Evolutionary conservation across 805 yeast genomes (phyloP), one percentile per base, ranked within the genome.

Genomic region (Candida railenensis): DNA sequence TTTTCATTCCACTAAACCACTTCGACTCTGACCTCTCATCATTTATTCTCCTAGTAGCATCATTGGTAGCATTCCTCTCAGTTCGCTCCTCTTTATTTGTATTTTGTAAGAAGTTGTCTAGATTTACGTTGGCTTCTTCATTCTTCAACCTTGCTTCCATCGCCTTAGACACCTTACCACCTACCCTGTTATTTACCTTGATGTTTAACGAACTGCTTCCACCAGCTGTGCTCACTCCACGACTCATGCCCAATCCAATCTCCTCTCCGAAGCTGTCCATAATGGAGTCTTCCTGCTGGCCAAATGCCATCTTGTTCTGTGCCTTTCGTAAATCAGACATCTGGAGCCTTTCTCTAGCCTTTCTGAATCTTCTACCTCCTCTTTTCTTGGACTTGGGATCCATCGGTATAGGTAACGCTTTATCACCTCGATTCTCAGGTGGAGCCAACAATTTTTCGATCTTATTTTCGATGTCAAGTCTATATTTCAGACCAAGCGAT

Each of bases 221-320:
- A 4, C 39, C 39, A 7, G 30, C 30, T 25, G 30, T 11, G 30
- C 30, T 25, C 37, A 49, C 37, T n/a, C 61, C 51, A 8, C 73
- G 68, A 36, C 82, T 73, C 89, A 88, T 81, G 2, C 96, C 96
- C 42, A 89, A 57, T 0, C 96, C 96, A 28, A 86, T 70, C 56
- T 89, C 96, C 44, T 88, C 90, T 9, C 95, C 96, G 59, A 71
- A 85, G 0, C 81, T 73, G 50, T 86, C 90, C 50, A 71, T 68
- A 2, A 74, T 68, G 1, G 83, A 76, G 18, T 75, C 80, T 58
- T 89, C 96, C 51, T 76, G 73, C 54, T 83, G 77, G 4, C 96
- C 97, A 67, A 92, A 91, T 37, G 76, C 85, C 80, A 91, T 77
- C 57, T 87, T 80, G 61, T 92, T 90, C 57, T 89, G 96, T 2